Percentiles rank a stretch among this genome's conserved stretches.
phyloP scores from a whole-genome alignment of 2,329 filamentous ascomycete genomes.

The Biscogniauxia marginata region DNA sequence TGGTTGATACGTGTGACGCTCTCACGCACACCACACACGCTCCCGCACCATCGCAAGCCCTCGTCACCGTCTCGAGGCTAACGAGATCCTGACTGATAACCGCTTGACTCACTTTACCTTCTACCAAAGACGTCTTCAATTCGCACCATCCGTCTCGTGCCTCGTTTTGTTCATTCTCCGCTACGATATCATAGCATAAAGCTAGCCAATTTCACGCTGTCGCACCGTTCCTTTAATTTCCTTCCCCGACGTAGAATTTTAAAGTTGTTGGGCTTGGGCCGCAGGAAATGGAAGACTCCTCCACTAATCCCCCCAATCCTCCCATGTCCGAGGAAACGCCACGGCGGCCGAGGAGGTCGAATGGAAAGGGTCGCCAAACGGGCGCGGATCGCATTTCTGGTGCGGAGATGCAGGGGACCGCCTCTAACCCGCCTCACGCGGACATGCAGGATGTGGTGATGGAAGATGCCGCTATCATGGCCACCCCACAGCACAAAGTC shows the following conservation, averaged over 20 bases:
- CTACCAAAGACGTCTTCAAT: background rate
- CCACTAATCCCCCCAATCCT: background rate
- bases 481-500: conserved; percentile 5
- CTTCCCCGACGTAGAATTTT: background rate
- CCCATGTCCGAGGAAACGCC: background rate
- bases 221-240: background rate
- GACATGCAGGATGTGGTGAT: conserved; percentile 2
- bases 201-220: background rate
- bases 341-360: background rate
- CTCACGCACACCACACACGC: background rate
- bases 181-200: background rate
- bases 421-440: background rate
- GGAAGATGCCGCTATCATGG: conserved; percentile 3
- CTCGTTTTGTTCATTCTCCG: background rate
- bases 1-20: background rate
- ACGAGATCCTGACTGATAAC: background rate
- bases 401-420: background rate
- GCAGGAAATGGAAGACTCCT: background rate
- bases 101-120: background rate
- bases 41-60: background rate
- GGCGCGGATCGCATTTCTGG: background rate
- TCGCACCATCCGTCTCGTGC: background rate
- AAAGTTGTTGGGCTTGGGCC: background rate
- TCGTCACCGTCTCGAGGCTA: background rate
- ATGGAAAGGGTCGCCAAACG: conserved; percentile 1